Evolutionary conservation across 345 rosid genomes (phyloP), one percentile per base, ranked within the genome.

Genomic region (Lepidium sativum): DNA sequence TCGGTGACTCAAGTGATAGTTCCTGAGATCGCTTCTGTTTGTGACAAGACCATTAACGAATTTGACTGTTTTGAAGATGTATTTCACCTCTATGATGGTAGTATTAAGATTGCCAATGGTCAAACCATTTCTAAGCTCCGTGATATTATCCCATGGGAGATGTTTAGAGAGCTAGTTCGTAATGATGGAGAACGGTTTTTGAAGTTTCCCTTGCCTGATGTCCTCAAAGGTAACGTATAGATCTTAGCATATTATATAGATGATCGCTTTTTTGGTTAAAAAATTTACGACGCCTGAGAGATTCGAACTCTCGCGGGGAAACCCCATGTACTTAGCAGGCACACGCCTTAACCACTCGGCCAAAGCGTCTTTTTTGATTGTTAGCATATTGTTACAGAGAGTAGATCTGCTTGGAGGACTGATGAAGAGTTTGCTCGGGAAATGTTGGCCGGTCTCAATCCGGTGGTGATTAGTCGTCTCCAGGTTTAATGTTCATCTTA

Each of bases 371-470:
- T 9, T 9, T 17, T 33, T 16, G 27, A 0, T 10, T 9, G 0
- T 0, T 0, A 27, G 9, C 63, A 6, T 39, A 4, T 70, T 52
- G 6, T 53, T 52, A 27, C 60, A 77, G 81, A 77, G 23, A 58
- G 64, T 61, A 73, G 65, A 48, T 75, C 80, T 6, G 89, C 91
- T 49, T 87, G 98, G 98, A 81, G 69, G 56, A 75, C 85, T 0
- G 98, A 92, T 13, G 80, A 70, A 63, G 98, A 85, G 73, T 92
- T 92, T 53, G 92, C 81, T 0, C 74, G 77, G 17, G 95, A 92
- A 70, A 89, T 89, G 98, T 68, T 89, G 8, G 98, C 98, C 11
- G 98, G 98, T 53, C 71, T 76, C 10, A 89, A 92, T 77, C 96
- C 98, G 18, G 51, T 86, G 43, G 61, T 85, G 61, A 83, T 92